phyloP scores from a whole-genome alignment of 2,329 filamentous ascomycete species.

The Penicillium sp. region DNA sequence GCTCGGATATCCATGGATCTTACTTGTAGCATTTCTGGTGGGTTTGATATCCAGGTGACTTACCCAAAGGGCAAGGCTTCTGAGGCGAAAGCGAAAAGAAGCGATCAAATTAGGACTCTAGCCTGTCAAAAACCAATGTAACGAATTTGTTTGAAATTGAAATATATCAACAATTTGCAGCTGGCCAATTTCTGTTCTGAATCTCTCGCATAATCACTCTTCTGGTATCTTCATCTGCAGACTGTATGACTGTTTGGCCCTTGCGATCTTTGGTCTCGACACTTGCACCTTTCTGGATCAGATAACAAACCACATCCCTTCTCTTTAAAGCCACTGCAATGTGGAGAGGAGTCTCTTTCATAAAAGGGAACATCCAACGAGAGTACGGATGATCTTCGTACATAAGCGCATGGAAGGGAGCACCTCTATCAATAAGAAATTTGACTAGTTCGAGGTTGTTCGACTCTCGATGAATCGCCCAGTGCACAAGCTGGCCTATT shows the following conservation, averaged over 20 bases:
- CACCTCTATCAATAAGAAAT: constrained; percentile 1
- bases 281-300: background rate
- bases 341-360: constrained; percentile 1
- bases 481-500: constrained; percentile 14
- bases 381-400: constrained; percentile 1
- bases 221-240: background rate
- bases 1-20: no score
- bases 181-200: background rate
- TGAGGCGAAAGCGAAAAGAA: no score
- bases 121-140: no score
- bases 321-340: background rate
- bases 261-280: background rate
- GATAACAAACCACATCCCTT: background rate
- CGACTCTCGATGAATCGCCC: constrained; percentile 7
- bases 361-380: background rate
- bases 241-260: background rate
- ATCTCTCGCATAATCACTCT: background rate
- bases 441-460: constrained; percentile 5
- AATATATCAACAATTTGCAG: background rate
- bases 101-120: no score
- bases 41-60: no score
- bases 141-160: no score
- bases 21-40: no score
- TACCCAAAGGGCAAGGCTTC: no score
- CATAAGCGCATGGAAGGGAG: background rate